A percentile compares a stretch with the other conserved stretches of the same genome.
phyloP scores from a whole-genome alignment of 495 filamentous ascomycete genomes.

The Tuber melanosporum region DNA sequence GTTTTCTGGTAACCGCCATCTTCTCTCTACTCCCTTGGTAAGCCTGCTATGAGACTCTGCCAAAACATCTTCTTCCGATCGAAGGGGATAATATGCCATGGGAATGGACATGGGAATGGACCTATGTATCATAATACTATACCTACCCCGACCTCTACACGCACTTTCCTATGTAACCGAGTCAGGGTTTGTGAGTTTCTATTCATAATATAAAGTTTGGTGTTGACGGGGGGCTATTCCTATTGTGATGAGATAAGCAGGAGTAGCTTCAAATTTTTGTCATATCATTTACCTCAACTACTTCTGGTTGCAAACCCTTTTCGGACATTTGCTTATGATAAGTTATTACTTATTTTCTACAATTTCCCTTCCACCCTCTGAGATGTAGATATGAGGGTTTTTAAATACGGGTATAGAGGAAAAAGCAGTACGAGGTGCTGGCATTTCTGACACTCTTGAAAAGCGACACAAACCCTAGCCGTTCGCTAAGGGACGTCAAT shows the following conservation, averaged over 20 bases:
- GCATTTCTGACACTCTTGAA: not conserved
- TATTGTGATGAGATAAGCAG: not conserved
- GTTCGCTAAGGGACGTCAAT: not conserved
- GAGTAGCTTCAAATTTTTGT: not conserved
- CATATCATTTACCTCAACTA: not conserved
- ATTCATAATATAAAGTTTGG: not conserved
- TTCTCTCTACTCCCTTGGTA: no score
- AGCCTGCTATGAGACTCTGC: no score
- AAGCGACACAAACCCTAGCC: not conserved
- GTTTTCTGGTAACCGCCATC: no score
- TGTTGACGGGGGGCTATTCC: not conserved
- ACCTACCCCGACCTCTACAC: not conserved
- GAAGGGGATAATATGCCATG: not conserved
- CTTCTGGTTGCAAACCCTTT: not conserved
- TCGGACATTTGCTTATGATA: no score
- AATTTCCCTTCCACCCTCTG: not conserved
- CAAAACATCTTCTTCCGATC: no score
- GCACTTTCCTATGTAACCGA: not conserved
- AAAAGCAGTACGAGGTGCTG: rapidly evolving
- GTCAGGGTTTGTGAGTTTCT: not conserved
- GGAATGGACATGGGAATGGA: not conserved
- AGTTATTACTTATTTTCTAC: not conserved
- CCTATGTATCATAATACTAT: not conserved
- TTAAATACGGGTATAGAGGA: not conserved
- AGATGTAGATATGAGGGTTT: not conserved